Evolutionary conservation across 352 stramenopile species (phyloP), one percentile per base, ranked within the genome.

Genomic region (Saprolegnia diclina): DNA sequence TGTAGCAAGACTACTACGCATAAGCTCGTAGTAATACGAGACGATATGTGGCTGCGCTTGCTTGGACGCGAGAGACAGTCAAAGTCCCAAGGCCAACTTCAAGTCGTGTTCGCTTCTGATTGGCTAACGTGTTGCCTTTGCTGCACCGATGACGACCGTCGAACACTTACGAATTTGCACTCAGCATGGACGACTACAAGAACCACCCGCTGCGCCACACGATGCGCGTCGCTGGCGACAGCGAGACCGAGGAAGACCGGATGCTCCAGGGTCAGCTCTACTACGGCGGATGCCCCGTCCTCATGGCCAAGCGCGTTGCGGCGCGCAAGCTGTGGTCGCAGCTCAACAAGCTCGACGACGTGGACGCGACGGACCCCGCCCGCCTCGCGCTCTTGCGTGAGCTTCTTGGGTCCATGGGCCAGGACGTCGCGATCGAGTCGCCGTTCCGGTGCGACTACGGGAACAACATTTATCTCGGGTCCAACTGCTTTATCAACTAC

Each of bases 381-480:
- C 66, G 75, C 0, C 56, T 68, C 6, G 72, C 56, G 1, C 38
- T 83, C 11, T 50, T 87, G 29, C 55, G 53, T 4, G 68, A 87
- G 56, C 67, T 89, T 4, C 63, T 90, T 0, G 82, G 82, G 0
- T 71, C 78, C 7, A 71, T 76, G 40, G 82, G 80, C 13, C 26
- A 76, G 0, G 61, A 79, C 42, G 76, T 80, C 53, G 71, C 78
- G 44, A 83, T 97, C 52, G 84, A 95, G 77, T 77, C 87, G 68
- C 88, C 84, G 5, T 96, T 97, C 73, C 80, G 89, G 61, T 90
- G 85, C 67, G 90, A 97, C 78, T 97, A 96, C 74, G 90, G 90
- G 32, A 85, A 71, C 73, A 92, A 96, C 72, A 88, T 96, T 68
- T 57, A 75, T 59, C 29, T 94, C 22, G 89, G 76, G 9, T 74